Evolutionary conservation across 192 early-diverging fungal species (phyloP).

Genomic region (Mortierella hygrophila): DNA sequence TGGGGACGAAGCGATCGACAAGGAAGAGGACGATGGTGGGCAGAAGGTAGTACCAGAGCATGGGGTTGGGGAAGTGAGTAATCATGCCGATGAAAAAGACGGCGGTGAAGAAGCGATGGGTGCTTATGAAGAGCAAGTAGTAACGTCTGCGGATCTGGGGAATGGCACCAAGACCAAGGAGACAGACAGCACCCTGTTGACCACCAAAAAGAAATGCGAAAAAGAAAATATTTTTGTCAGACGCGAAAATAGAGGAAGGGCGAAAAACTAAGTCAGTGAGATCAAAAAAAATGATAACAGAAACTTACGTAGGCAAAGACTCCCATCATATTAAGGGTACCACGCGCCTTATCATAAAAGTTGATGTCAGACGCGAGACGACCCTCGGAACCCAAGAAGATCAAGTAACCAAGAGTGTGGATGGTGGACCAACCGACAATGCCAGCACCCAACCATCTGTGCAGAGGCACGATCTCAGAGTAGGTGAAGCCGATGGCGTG

Average conservation of each 20-base stretch:
- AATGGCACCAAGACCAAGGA: slow-evolving; percentile 41
- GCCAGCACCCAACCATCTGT: slow-evolving; percentile 50
- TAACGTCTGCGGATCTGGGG: slow-evolving; percentile 46
- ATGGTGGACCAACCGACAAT: slow-evolving; percentile 49
- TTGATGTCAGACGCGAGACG: slow-evolving; percentile 42
- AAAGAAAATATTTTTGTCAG: background rate
- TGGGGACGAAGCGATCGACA: slow-evolving; percentile 52
- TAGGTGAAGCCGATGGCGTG: slow-evolving; percentile 56
- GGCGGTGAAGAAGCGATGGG: slow-evolving; percentile 46
- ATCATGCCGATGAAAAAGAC: slow-evolving; percentile 52
- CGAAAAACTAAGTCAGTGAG: background rate
- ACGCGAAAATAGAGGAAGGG: background rate
- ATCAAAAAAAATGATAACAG: background rate
- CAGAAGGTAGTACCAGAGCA: slow-evolving; percentile 53
- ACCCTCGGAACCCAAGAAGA: slow-evolving; percentile 26
- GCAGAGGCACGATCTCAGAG: slow-evolving; percentile 46
- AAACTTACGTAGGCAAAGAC: slow-evolving; percentile 53
- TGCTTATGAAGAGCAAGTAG: slow-evolving; percentile 48
- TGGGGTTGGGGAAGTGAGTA: slow-evolving; percentile 41
- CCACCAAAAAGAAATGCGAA: background rate
- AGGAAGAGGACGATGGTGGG: slow-evolving; percentile 50
- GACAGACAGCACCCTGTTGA: slow-evolving; percentile 44
- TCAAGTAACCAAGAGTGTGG: slow-evolving; percentile 44
- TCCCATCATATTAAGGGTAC: slow-evolving; percentile 54
- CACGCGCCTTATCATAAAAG: slow-evolving; percentile 35